phyloP scores from a whole-genome alignment of 2,329 filamentous ascomycete genomes.

The Curvularia sp. region DNA sequence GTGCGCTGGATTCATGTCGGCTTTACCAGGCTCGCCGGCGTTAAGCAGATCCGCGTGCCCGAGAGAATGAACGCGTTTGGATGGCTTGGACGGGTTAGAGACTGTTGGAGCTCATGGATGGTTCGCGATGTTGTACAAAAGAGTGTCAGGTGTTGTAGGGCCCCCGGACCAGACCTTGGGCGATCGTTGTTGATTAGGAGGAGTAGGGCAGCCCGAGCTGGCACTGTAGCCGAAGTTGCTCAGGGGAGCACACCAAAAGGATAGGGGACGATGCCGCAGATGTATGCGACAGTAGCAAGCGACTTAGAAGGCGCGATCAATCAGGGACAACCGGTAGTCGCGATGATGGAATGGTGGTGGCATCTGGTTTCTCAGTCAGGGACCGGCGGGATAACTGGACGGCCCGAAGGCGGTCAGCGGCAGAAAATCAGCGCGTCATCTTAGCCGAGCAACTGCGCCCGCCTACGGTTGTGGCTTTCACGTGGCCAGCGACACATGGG shows the following conservation, averaged over 20 bases:
- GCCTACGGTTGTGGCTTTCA: not conserved
- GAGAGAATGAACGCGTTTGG: slow-evolving; percentile 26
- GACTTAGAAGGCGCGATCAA: slow-evolving; percentile 23
- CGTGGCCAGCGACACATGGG: not conserved
- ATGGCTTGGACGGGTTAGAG: slow-evolving; percentile 16
- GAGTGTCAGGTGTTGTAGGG: slow-evolving; percentile 24
- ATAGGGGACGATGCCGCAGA: slow-evolving; percentile 16
- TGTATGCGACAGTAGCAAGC: slow-evolving; percentile 30
- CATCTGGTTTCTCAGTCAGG: slow-evolving; percentile 24
- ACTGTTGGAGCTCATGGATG: slow-evolving; percentile 33
- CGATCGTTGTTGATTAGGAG: slow-evolving; percentile 36
- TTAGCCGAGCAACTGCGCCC: slow-evolving; percentile 2
- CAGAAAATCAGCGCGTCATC: slow-evolving; percentile 27
- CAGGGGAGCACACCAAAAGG: slow-evolving; percentile 22
- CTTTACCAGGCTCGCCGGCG: slow-evolving; percentile 41
- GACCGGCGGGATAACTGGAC: slow-evolving; percentile 18
- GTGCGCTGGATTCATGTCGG: slow-evolving; percentile 52
- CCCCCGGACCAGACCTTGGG: slow-evolving; percentile 23
- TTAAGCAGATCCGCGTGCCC: slow-evolving; percentile 30
- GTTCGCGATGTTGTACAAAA: slow-evolving; percentile 14
- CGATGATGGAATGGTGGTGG: slow-evolving; percentile 27
- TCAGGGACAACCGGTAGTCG: slow-evolving; percentile 10
- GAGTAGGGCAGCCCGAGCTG: slow-evolving; percentile 36
- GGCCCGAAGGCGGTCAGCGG: slow-evolving; percentile 23
- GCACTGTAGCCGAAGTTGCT: slow-evolving; percentile 21